Evolutionary conservation across 164 flowering plant species (phyloP).

Genomic region (Macadamia integrifolia): DNA sequence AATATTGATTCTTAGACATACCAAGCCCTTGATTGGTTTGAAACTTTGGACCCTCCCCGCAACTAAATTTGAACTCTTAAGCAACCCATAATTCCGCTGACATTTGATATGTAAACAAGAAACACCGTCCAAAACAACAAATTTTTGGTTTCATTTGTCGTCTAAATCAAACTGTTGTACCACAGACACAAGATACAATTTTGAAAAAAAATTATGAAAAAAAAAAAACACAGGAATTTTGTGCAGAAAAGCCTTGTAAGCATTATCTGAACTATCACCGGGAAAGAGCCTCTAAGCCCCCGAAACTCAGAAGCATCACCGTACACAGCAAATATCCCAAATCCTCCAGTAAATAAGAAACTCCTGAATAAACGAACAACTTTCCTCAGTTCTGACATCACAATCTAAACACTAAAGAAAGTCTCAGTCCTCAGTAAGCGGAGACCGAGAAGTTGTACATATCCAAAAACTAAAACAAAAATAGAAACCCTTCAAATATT

Average conservation of each 20-base stretch:
- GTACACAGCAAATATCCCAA: neutral
- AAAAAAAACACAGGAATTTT: neutral
- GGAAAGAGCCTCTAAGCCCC: no score
- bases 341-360: neutral
- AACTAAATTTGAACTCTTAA: neutral
- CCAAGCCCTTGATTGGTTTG: no score
- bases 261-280: neutral
- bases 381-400: neutral
- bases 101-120: neutral
- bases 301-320: neutral
- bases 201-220: neutral
- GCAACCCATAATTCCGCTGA: neutral
- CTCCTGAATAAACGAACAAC: neutral
- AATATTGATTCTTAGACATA: no score
- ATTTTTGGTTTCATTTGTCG: neutral
- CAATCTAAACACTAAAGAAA: neutral
- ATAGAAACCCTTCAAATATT: constrained; percentile 1
- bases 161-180: neutral
- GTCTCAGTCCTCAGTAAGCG: neutral
- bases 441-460: neutral
- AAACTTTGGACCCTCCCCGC: no score
- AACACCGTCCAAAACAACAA: neutral
- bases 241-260: neutral
- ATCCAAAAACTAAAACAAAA: neutral
- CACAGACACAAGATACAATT: neutral